Percentiles rank a stretch among this genome's conserved stretches.
Evolutionary conservation across 2,329 filamentous ascomycete genomes (phyloP).

Genomic region (Emericellopsis cladophorae): DNA sequence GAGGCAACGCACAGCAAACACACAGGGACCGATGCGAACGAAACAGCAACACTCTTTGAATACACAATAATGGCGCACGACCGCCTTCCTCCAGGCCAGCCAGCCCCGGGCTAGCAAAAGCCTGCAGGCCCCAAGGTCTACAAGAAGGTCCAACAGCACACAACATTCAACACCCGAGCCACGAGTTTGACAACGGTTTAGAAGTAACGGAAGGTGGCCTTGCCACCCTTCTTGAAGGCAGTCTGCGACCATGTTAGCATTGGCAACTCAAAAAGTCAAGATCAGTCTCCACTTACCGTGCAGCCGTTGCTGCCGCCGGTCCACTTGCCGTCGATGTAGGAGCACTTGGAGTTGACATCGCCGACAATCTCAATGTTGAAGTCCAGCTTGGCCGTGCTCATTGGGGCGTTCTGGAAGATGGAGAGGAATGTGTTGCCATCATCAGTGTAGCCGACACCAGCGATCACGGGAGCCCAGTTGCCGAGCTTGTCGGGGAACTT

Average conservation of each 20-base stretch:
- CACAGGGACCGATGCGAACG: no score
- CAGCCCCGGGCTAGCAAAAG: no score
- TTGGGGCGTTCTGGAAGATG: constrained; percentile 75
- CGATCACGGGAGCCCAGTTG: constrained; percentile 80
- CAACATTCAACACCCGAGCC: constrained; percentile 13
- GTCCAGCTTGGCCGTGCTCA: constrained; percentile 53
- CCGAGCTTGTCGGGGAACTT: constrained; percentile 42
- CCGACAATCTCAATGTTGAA: constrained; percentile 71
- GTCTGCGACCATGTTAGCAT: constrained; percentile 22
- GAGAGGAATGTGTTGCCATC: constrained; percentile 63
- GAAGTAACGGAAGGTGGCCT: constrained; percentile 31
- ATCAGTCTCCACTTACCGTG: constrained; percentile 52
- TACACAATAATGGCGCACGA: no score
- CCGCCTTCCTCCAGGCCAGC: no score
- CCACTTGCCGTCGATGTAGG: constrained; percentile 52
- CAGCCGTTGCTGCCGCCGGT: constrained; percentile 50
- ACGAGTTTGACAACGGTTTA: constrained; percentile 6
- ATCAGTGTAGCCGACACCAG: constrained; percentile 62
- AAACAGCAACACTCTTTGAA: no score
- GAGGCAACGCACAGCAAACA: no score
- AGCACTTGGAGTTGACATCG: constrained; percentile 47
- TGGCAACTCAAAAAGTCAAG: background rate
- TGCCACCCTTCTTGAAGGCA: constrained; percentile 24
- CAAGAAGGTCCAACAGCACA: constrained; percentile 3
- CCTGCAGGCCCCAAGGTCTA: constrained; percentile 3